A percentile compares a stretch with the other conserved stretches of the same genome.
Conservation (phyloP, 2,329 filamentous ascomycete species). For the Apiospora sp. region DNA sequence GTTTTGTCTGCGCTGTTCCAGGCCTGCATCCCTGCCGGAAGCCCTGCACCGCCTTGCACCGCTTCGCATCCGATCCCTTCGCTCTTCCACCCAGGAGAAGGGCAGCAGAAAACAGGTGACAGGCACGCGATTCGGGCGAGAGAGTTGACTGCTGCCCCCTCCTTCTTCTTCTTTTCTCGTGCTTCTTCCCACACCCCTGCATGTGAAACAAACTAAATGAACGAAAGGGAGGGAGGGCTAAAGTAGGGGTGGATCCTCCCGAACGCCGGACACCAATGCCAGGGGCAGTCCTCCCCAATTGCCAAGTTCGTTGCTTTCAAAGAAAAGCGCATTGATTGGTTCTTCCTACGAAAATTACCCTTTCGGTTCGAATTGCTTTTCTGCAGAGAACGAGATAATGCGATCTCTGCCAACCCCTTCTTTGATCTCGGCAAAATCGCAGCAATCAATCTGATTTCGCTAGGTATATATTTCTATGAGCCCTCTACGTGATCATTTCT, state of each 20-base stretch:
- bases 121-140: not conserved
- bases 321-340: not conserved
- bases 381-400: not conserved
- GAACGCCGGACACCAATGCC: not conserved
- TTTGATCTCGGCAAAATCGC: not conserved
- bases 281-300: not conserved
- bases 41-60: not conserved
- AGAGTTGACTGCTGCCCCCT: not conserved
- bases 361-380: not conserved
- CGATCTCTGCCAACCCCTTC: not conserved
- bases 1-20: not conserved
- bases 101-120: not conserved
- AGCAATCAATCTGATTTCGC: not conserved
- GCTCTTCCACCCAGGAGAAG: not conserved
- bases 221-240: not conserved
- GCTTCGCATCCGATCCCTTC: not conserved
- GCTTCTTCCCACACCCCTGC: not conserved
- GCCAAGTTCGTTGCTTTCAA: not conserved
- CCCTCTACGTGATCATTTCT: not conserved
- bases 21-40: not conserved
- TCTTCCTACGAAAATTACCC: not conserved
- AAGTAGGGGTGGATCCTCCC: not conserved
- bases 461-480: no score
- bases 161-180: no score
- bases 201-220: constrained; percentile 5